These are phyloP conservation scores for Phytophthora crassamura DNA, from an alignment of 352 stramenopile genomes.

Conservation along the genomic window DNA sequence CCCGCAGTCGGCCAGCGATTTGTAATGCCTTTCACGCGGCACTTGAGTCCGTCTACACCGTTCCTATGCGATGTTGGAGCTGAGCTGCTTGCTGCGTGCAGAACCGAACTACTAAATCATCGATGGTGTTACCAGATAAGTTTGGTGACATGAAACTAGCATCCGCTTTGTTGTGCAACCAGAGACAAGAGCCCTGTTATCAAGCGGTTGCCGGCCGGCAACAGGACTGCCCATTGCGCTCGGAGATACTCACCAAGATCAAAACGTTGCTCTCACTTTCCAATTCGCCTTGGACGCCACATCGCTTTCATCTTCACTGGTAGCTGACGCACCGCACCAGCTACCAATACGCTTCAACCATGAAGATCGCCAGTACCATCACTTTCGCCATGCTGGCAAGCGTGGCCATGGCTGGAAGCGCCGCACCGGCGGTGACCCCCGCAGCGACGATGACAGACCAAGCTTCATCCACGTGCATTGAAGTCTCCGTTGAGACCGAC, in stretches of 20 bases:
- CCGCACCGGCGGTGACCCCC: constrained; percentile 14
- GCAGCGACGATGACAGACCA: not conserved
- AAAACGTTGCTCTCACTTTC: not conserved
- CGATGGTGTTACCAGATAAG: constrained; percentile 6
- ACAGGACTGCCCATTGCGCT: too few relatives aligned
- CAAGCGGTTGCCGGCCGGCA: too few relatives aligned
- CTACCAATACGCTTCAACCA: constrained; percentile 15
- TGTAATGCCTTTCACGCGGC: not conserved
- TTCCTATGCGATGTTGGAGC: not conserved
- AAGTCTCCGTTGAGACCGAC: constrained; percentile 64
- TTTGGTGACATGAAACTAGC: not conserved
- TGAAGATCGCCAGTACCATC: constrained; percentile 19
- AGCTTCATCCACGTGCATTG: constrained; percentile 34
- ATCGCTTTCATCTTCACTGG: constrained; percentile 9
- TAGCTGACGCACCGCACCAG: constrained; percentile 1
- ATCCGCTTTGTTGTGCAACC: not conserved
- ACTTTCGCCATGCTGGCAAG: constrained; percentile 15
- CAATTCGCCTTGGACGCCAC: constrained; percentile 1
- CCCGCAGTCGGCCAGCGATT: too few relatives aligned
- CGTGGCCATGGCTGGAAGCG: constrained; percentile 11
- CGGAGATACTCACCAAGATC: not conserved
- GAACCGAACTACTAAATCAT: constrained; percentile 8
- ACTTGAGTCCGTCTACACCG: not conserved
- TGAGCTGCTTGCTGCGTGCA: not conserved
- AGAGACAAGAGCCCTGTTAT: too few relatives aligned